phyloP scores from a whole-genome alignment of 164 flowering plant genomes.

The Akebia trifoliata region DNA sequence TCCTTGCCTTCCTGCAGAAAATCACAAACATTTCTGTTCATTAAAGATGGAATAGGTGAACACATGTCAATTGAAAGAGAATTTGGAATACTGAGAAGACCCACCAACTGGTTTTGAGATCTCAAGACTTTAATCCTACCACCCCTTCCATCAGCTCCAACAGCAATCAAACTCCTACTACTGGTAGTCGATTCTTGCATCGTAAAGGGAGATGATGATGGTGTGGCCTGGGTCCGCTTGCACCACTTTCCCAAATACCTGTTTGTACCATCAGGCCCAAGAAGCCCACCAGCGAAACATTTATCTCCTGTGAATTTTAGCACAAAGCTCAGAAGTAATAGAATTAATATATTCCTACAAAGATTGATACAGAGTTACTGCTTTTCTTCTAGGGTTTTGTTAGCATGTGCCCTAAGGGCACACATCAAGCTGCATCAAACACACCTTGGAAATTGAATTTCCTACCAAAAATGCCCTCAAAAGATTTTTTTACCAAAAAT shows the following conservation, averaged over 20 bases:
- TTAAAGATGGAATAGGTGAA: not conserved
- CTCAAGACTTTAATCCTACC: constrained; percentile 76
- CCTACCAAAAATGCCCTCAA: too few species aligned
- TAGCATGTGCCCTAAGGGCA: too few species aligned
- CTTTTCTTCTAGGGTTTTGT: too few species aligned
- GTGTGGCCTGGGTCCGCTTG: constrained; percentile 51
- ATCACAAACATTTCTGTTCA: not conserved
- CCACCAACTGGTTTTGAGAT: constrained; percentile 45
- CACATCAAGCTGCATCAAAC: too few species aligned
- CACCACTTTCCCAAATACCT: constrained; percentile 90
- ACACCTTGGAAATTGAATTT: too few species aligned
- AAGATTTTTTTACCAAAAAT: too few species aligned
- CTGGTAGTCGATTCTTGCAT: constrained; percentile 28
- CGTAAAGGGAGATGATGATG: constrained; percentile 18
- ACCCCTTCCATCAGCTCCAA: constrained; percentile 96
- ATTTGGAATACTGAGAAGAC: constrained; percentile 15
- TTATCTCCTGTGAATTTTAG: constrained; percentile 36
- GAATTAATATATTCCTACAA: too few species aligned
- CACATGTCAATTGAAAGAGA: not conserved
- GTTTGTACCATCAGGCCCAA: constrained; percentile 75
- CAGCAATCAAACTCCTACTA: constrained; percentile 52
- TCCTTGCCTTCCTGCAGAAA: constrained; percentile 42
- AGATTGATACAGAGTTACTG: too few species aligned
- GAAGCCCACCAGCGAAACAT: constrained; percentile 67
- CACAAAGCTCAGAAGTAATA: not conserved